Conservation (phyloP, 139 green algal species). For the Chlamydomonas sp. region DNA sequence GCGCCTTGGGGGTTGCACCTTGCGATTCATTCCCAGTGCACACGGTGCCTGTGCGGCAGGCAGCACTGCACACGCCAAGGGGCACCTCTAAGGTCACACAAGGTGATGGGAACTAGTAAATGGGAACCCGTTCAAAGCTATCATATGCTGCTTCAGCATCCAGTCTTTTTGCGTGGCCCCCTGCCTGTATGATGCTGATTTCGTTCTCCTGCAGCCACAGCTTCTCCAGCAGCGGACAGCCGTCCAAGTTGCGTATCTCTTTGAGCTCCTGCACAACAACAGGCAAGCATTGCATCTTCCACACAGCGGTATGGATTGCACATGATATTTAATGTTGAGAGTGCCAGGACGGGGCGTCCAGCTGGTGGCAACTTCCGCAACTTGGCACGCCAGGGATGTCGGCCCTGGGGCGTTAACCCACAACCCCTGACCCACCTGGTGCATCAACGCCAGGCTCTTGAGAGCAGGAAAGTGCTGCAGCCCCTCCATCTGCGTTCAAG, state of each 20-base stretch:
- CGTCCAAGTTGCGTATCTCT: slow-evolving; percentile 66
- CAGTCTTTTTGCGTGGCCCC: slow-evolving; percentile 29
- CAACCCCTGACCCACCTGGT: slow-evolving; percentile 45
- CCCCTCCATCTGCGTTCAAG: slow-evolving; percentile 45
- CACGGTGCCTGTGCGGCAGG: no score
- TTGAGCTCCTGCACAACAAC: slow-evolving; percentile 53
- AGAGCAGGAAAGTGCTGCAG: slow-evolving; percentile 56
- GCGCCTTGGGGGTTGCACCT: no score
- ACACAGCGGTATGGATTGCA: neutral
- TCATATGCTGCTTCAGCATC: slow-evolving; percentile 36
- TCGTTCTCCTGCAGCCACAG: slow-evolving; percentile 78
- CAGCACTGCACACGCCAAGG: no score
- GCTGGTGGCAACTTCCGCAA: neutral
- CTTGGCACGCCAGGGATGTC: neutral
- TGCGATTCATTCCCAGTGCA: no score
- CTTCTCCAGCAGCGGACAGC: slow-evolving; percentile 61
- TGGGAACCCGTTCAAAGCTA: no score
- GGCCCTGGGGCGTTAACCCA: neutral
- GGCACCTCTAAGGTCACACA: no score
- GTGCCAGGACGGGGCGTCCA: neutral
- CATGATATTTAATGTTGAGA: neutral
- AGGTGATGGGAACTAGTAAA: no score
- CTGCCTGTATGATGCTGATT: slow-evolving; percentile 57
- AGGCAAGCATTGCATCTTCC: neutral
- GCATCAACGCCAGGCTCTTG: slow-evolving; percentile 45